A percentile compares a stretch with the other conserved stretches of the same genome.
These are phyloP conservation scores for Heterobasidion irregulare DNA, from an alignment of 1,284 basidiomycete species.

Conservation along the genomic window DNA sequence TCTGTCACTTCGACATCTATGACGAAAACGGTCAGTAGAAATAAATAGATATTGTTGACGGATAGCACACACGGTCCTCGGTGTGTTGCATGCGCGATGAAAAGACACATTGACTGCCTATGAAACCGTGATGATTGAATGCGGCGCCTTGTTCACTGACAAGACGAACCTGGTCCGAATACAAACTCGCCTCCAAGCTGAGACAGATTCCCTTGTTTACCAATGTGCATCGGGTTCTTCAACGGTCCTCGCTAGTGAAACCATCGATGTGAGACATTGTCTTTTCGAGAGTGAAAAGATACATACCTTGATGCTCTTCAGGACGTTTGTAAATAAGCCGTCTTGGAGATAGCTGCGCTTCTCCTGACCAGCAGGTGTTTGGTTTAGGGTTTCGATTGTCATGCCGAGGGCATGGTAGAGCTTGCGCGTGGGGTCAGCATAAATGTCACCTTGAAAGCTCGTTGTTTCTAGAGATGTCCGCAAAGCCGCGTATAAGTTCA, in stretches of 20 bases:
- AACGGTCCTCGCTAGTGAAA: slow-evolving; percentile 30
- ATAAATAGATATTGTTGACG: neutral
- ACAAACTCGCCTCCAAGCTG: slow-evolving; percentile 60
- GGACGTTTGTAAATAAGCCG: slow-evolving; percentile 21
- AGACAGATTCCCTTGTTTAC: slow-evolving; percentile 49
- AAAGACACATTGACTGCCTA: slow-evolving; percentile 32
- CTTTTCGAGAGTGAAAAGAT: neutral
- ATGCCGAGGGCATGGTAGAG: slow-evolving; percentile 47
- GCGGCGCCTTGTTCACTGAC: too few relatives aligned
- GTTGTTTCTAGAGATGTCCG: slow-evolving; percentile 32
- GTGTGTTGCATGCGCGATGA: slow-evolving; percentile 52
- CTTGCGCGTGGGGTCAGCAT: slow-evolving; percentile 47
- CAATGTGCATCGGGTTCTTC: slow-evolving; percentile 37
- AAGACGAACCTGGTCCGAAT: slow-evolving; percentile 39
- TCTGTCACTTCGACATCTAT: slow-evolving; percentile 36
- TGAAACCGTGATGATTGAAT: neutral
- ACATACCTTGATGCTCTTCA: slow-evolving; percentile 41
- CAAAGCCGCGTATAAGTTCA: neutral
- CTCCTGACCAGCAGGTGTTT: slow-evolving; percentile 35
- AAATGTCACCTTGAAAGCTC: slow-evolving; percentile 40
- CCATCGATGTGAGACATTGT: neutral
- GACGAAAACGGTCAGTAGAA: neutral
- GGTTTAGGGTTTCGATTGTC: slow-evolving; percentile 29
- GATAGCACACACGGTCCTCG: slow-evolving; percentile 47
- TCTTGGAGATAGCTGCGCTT: slow-evolving; percentile 38